Conservation (phyloP, 176 grass and related monocot genomes). For the Phyllostachys edulis region DNA sequence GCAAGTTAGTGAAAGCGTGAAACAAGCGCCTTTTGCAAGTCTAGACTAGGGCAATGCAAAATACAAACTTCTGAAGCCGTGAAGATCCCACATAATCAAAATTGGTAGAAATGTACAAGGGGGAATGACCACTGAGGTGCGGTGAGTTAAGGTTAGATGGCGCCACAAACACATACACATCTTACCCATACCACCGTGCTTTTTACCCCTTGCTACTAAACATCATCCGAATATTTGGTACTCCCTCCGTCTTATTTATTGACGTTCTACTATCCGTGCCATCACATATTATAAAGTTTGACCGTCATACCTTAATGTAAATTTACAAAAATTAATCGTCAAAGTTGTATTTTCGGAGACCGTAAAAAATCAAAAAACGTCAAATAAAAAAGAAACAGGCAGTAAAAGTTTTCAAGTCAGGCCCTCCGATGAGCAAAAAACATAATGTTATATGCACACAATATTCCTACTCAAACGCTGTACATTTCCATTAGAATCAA, state of each 20-base stretch:
- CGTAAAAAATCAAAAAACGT: too few species aligned
- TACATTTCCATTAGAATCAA: constrained; percentile 29
- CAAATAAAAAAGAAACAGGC: too few species aligned
- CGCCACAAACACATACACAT: neutral
- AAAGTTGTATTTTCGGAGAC: too few species aligned
- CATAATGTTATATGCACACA: constrained; percentile 4
- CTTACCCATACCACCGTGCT: neutral
- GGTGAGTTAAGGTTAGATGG: neutral
- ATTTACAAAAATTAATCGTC: too few species aligned
- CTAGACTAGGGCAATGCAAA: too few species aligned
- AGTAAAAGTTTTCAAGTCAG: neutral
- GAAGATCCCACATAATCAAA: neutral
- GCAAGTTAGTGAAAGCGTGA: neutral
- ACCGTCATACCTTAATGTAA: too few species aligned
- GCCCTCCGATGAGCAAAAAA: neutral
- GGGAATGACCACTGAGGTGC: too few species aligned
- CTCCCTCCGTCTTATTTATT: too few species aligned
- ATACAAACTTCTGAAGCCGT: too few species aligned
- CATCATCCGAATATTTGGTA: neutral
- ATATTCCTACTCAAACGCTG: constrained; percentile 17
- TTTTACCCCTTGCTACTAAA: neutral
- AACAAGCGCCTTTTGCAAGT: neutral
- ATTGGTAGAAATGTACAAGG: neutral
- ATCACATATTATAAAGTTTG: too few species aligned
- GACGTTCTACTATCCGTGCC: too few species aligned